A percentile compares a stretch with the other conserved stretches of the same genome.
Conservation (phyloP, 1,139 yeast species). For the Tardiomyces depauwii region DNA sequence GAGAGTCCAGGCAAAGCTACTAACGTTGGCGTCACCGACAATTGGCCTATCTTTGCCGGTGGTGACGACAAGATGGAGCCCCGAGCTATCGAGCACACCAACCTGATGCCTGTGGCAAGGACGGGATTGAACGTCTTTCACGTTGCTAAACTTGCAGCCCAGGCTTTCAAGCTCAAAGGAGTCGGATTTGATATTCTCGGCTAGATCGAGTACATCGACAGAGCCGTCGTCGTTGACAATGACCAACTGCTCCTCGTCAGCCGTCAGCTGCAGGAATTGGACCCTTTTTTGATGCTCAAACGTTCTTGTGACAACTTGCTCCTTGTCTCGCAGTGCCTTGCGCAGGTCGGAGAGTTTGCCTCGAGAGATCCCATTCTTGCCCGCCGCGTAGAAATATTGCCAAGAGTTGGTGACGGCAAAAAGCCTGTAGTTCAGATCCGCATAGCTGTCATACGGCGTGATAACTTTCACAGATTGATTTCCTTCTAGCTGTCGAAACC, state of each 20-base stretch:
- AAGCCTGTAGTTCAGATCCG: slow-evolving; percentile 2
- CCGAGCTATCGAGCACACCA: neutral
- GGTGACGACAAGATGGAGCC: neutral
- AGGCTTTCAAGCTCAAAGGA: neutral
- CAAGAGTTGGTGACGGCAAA: slow-evolving; percentile 11
- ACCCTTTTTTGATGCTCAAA: slow-evolving; percentile 1
- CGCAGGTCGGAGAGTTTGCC: slow-evolving; percentile 12
- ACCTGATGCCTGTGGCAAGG: neutral
- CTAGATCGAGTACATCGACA: neutral
- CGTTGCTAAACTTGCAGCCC: neutral
- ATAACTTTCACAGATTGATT: neutral
- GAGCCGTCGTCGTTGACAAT: slow-evolving; percentile 5
- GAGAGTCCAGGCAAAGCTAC: slow-evolving; percentile 25
- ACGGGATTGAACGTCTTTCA: neutral
- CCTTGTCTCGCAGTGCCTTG: neutral
- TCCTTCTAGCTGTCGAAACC: neutral
- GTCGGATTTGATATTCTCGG: neutral
- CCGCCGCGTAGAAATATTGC: slow-evolving; percentile 15
- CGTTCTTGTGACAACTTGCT: neutral
- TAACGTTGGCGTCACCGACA: slow-evolving; percentile 8
- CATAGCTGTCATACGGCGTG: neutral
- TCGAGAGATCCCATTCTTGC: slow-evolving; percentile 9
- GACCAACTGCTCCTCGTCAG: slow-evolving; percentile 12
- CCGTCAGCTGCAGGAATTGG: slow-evolving; percentile 10
- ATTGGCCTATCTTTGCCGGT: neutral